These are phyloP conservation scores for Diutina rugosa DNA, from an alignment of 1,139 yeast genomes.

Conservation along the genomic window DNA sequence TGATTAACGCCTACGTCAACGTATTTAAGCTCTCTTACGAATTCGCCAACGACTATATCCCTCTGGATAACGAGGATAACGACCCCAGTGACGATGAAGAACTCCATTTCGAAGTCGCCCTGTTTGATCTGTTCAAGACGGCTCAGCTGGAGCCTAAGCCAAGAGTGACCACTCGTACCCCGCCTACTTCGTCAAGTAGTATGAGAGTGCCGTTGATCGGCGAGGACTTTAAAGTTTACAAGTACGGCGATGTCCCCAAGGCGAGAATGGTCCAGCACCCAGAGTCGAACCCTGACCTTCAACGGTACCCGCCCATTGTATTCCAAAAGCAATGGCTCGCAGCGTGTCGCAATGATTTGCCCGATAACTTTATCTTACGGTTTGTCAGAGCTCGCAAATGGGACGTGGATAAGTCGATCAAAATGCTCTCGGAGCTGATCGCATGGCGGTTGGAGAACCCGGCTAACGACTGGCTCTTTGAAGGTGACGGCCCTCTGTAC, in stretches of 20 bases:
- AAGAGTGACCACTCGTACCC: neutral
- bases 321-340: neutral
- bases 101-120: neutral
- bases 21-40: neutral
- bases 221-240: neutral
- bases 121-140: neutral
- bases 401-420: conserved; percentile 18
- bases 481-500: conserved; percentile 24
- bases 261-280: neutral
- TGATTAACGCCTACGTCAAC: conserved; percentile 1
- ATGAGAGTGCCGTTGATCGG: neutral
- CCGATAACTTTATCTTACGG: conserved; percentile 8
- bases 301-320: neutral
- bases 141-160: neutral
- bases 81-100: neutral
- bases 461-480: conserved; percentile 20
- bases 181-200: neutral
- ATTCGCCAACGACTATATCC: neutral
- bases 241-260: neutral
- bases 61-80: neutral
- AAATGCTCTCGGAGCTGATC: conserved; percentile 23
- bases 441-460: conserved; percentile 24
- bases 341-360: conserved; percentile 5
- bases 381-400: conserved; percentile 33
- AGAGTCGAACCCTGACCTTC: neutral